Base-by-base conservation (phyloP, 1,139 yeast genomes). In the Suhomyces wounanorum region DNA sequence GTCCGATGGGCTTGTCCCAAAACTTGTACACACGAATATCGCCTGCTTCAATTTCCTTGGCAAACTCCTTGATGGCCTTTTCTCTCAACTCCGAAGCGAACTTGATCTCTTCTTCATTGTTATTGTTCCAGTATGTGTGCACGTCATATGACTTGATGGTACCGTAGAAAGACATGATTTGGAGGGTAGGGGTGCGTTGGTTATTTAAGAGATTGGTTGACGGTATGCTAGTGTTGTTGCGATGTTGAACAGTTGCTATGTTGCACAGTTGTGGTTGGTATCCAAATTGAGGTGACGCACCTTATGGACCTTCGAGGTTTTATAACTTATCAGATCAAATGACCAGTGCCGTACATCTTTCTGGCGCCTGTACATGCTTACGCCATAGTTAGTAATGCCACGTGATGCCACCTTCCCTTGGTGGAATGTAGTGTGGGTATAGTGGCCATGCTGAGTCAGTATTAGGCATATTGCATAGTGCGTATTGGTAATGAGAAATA, bases 1-100 rank as follows among this genome's bases (percentile, higher is more conserved):
- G 87, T 0, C 87, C 87, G 44, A 83, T 65, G 21, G 84, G 79
- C 47, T 66, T 65, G 45, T 79, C 80, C 75, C 81, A 78, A 45
- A 80, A 67, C 54, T 73, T 73, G 63, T 72, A 69, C 5, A 81
- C 73, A 47, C 83, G 57, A 25, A 81, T 66, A 31, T 67, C 65
- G 2, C 81, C 83, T 1, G 61, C 58, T 14, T 64, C 73, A 21
- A 83, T 66, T 50, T 82, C 85, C 10, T 62, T 49, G 7, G 73
- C 70, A 58, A 82, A 82, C 44, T 80, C 83, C 42, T 56, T 47
- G 38, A 61, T 61, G 8, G 82, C 71, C 49, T 71, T 66, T 21
- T 72, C 76, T 49, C 82, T 68, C 45, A 82, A 67, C 13, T 65
- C 65, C 10, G 52, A 55, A 2, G 83, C 82, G 36, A 64, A 68